These are phyloP conservation scores for Lophium mytilinum DNA, from an alignment of 495 filamentous ascomycete genomes.

Conservation along the genomic window DNA sequence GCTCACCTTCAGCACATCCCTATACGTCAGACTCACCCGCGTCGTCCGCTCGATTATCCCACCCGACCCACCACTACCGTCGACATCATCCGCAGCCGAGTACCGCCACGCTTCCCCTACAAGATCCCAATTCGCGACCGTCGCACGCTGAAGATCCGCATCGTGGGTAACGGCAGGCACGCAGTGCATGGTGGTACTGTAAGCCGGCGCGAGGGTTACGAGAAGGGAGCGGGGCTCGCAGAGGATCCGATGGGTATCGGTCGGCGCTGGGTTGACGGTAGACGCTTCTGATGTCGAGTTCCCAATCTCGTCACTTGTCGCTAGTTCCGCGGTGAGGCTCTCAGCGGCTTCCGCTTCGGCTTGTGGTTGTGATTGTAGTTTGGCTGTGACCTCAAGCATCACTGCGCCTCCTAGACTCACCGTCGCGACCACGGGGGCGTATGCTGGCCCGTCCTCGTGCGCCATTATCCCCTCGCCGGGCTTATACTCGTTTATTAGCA, in stretches of 20 bases:
- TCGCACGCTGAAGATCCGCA: slow-evolving; percentile 34
- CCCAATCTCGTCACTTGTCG: not conserved
- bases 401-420: slow-evolving; percentile 72
- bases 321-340: not conserved
- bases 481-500: slow-evolving; percentile 85
- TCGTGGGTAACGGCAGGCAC: slow-evolving; percentile 34
- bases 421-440: slow-evolving; percentile 80
- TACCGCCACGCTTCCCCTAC: slow-evolving; percentile 54
- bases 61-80: slow-evolving; percentile 16
- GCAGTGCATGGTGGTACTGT: slow-evolving; percentile 33
- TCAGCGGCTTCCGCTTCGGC: slow-evolving; percentile 25
- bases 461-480: slow-evolving; percentile 91
- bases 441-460: slow-evolving; percentile 87
- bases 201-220: slow-evolving; percentile 31
- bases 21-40: slow-evolving; percentile 81
- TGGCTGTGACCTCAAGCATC: slow-evolving; percentile 70
- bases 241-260: slow-evolving; percentile 54
- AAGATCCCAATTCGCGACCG: slow-evolving; percentile 76
- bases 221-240: slow-evolving; percentile 64
- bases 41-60: slow-evolving; percentile 57
- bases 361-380: slow-evolving; percentile 39
- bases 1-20: slow-evolving; percentile 83
- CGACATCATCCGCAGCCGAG: too few species aligned
- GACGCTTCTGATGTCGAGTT: too few species aligned
- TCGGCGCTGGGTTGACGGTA: too few species aligned